Evolutionary conservation across 352 stramenopile species (phyloP), one percentile per base, ranked within the genome.

Genomic region (Peronospora farinosa): DNA sequence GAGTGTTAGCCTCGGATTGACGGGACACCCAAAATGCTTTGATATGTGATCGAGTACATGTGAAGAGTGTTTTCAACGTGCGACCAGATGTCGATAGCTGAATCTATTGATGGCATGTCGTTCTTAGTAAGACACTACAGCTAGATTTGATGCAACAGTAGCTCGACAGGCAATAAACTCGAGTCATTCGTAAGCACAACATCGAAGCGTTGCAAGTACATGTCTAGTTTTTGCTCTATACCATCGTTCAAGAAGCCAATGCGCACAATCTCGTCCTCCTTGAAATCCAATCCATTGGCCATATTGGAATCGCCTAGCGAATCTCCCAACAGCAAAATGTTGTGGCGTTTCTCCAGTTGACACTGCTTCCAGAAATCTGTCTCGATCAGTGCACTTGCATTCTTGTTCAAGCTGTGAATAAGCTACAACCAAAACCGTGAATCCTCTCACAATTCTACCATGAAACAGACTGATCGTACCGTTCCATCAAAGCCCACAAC

Each of bases 371-470:
- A 88, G 47, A 92, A 89, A 9, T 67, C 61, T n/a, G 73, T 88
- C 32, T 79, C 69, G 8, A 64, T 40, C 12, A 92, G 21, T 5
- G 82, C 78, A 47, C 60, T 84, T 4, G 78, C 77, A 30, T 86
- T 86, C 63, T 92, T 92, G 61, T 89, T 92, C 13, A 84, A 50
- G 46, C 67, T 84, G 60, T 92, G 78, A 47, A 92, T 89, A 45
- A 92, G 60, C 73, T 82, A 39, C 19, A 59, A 5, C 8, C 42
- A 31, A 19, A 54, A 39, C 2, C 7, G 37, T 59, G 3, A 63
- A 15, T 37, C 25, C 17, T 8, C 9, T 23, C 6, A 51, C 12
- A 41, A 32, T 17, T 11, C 7, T 32, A 32, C 28, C 1, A 12
- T 32, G 1, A 32, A 32, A 11, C 15, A 40, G n/a, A 2, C 11